Conservation (phyloP, 2,329 filamentous ascomycete genomes). For the Spiromastix sp. region DNA sequence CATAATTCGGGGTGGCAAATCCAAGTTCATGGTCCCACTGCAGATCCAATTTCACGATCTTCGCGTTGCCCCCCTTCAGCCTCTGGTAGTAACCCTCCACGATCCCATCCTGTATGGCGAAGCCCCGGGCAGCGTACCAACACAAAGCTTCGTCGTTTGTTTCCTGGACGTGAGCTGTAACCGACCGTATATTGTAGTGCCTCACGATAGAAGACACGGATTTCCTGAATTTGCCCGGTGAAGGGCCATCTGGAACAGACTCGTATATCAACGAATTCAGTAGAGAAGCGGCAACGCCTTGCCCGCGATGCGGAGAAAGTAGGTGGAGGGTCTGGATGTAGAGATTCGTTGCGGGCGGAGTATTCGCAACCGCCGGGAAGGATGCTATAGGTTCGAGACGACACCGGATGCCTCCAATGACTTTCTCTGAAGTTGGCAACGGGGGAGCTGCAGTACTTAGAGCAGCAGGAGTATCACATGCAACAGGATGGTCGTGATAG, state of each 20-base stretch:
- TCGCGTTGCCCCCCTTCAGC: slow-evolving; percentile 46
- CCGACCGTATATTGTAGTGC: slow-evolving; percentile 39
- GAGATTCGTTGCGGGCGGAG: slow-evolving; percentile 30
- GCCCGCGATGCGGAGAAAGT: slow-evolving; percentile 48
- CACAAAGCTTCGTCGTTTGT: slow-evolving; percentile 48
- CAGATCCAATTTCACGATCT: slow-evolving; percentile 31
- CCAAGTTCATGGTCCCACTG: slow-evolving; percentile 18
- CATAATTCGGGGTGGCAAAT: neutral
- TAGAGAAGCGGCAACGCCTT: slow-evolving; percentile 48
- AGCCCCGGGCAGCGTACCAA: slow-evolving; percentile 52
- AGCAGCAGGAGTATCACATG: slow-evolving; percentile 13
- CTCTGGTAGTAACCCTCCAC: slow-evolving; percentile 50
- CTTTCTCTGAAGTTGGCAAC: slow-evolving; percentile 25
- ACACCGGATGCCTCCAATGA: slow-evolving; percentile 40
- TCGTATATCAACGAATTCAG: slow-evolving; percentile 33
- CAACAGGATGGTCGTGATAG: slow-evolving; percentile 40
- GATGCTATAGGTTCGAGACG: slow-evolving; percentile 29
- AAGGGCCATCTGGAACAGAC: slow-evolving; percentile 7
- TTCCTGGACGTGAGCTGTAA: slow-evolving; percentile 56
- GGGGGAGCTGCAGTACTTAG: slow-evolving; percentile 12
- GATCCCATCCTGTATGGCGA: slow-evolving; percentile 38
- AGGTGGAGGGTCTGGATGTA: slow-evolving; percentile 54
- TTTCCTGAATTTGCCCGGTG: neutral
- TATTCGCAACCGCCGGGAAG: slow-evolving; percentile 8
- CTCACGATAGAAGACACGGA: slow-evolving; percentile 29